These are phyloP conservation scores for Globisporangium solare DNA, from an alignment of 352 stramenopile genomes.

Conservation along the genomic window DNA sequence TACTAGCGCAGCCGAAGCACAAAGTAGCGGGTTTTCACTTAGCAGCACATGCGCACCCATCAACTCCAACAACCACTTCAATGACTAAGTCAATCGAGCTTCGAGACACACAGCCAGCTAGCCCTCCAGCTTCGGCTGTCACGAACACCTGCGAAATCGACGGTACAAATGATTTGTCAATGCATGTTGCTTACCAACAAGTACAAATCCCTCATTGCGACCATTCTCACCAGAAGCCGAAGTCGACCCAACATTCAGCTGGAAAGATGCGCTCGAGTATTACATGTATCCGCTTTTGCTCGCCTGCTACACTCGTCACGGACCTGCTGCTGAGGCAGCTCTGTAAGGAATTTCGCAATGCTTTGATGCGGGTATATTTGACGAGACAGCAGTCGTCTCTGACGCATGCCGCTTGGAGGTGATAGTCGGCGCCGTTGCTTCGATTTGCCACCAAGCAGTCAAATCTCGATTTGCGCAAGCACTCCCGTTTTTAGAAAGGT, in stretches of 20 bases:
- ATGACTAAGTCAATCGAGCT: not conserved
- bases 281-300: constrained; percentile 78
- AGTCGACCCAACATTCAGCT: constrained; percentile 3
- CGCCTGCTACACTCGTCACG: constrained; percentile 73
- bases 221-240: not conserved
- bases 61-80: not conserved
- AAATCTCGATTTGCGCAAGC: constrained; percentile 58
- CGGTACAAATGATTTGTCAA: not conserved
- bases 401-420: constrained; percentile 46
- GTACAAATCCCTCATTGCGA: not conserved
- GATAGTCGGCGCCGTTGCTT: constrained; percentile 55
- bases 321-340: constrained; percentile 42
- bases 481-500: constrained; percentile 74
- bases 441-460: constrained; percentile 74
- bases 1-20: not conserved
- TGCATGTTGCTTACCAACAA: too few species aligned
- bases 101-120: not conserved
- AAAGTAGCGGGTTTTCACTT: not conserved
- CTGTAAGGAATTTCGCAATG: constrained; percentile 50
- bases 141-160: not conserved
- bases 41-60: not conserved
- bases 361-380: constrained; percentile 56
- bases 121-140: not conserved
- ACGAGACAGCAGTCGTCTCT: constrained; percentile 20
- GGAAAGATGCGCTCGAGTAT: constrained; percentile 37